Conservation (phyloP, 768 basidiomycete genomes). For the Termitomyces heimii region DNA sequence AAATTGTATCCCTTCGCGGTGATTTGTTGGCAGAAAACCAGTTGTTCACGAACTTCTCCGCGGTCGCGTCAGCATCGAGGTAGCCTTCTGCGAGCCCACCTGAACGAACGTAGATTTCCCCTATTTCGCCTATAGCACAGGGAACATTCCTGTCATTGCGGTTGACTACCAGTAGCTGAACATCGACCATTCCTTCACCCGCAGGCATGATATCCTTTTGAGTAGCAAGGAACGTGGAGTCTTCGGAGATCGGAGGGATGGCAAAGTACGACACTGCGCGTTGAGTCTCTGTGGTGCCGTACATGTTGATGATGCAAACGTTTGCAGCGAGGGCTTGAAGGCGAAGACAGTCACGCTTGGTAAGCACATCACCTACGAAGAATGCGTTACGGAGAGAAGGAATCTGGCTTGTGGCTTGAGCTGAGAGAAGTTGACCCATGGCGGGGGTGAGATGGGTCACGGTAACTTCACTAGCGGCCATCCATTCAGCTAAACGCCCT, state of each 20-base stretch:
- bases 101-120: slow-evolving; percentile 97
- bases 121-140: slow-evolving; percentile 94
- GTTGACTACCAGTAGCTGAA: slow-evolving; percentile 96
- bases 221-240: slow-evolving; percentile 85
- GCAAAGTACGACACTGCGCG: slow-evolving; percentile 97
- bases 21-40: slow-evolving; percentile 67
- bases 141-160: slow-evolving; percentile 75
- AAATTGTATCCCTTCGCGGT: slow-evolving; percentile 65
- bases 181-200: slow-evolving; percentile 95
- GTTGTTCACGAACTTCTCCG: slow-evolving; percentile 90
- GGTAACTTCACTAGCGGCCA: slow-evolving; percentile 86
- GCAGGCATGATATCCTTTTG: slow-evolving; percentile 99
- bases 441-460: slow-evolving; percentile 98
- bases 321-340: slow-evolving; percentile 90
- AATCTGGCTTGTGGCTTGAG: slow-evolving; percentile 75
- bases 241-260: slow-evolving; percentile 77
- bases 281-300: slow-evolving; percentile 98
- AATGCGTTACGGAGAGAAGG: slow-evolving; percentile 86
- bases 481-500: slow-evolving; percentile 96
- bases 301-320: slow-evolving; percentile 98
- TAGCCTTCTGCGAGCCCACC: slow-evolving; percentile 97
- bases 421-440: slow-evolving; percentile 96
- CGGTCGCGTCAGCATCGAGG: slow-evolving; percentile 72
- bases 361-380: slow-evolving; percentile 98
- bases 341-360: slow-evolving; percentile 94